Conservation (phyloP, 2,329 filamentous ascomycete genomes). For the Mariannaea sp. region DNA sequence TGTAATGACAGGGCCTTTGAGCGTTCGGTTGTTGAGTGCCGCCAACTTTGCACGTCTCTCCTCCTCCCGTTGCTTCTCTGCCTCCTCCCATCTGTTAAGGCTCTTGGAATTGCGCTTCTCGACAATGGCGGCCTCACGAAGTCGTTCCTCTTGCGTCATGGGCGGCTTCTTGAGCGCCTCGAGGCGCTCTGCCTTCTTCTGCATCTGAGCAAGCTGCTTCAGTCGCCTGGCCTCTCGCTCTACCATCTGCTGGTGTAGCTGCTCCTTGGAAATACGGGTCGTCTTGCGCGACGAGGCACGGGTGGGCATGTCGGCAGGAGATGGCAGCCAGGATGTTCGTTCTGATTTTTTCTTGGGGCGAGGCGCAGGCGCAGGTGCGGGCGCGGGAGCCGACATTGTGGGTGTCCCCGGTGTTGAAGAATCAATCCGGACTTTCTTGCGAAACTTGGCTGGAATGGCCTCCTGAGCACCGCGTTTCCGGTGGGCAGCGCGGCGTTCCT, state of each 20-base stretch:
- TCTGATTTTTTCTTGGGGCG: slow-evolving; percentile 66
- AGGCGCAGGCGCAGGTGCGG: slow-evolving; percentile 48
- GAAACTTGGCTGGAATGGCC: slow-evolving; percentile 69
- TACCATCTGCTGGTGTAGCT: slow-evolving; percentile 72
- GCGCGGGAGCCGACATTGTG: too few species aligned
- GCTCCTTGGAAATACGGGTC: slow-evolving; percentile 63
- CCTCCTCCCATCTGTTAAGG: slow-evolving; percentile 90
- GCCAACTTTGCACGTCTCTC: slow-evolving; percentile 82
- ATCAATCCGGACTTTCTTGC: slow-evolving; percentile 79
- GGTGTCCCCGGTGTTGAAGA: slow-evolving; percentile 48
- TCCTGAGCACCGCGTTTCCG: slow-evolving; percentile 83
- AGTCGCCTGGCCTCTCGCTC: slow-evolving; percentile 72
- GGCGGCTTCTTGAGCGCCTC: slow-evolving; percentile 77
- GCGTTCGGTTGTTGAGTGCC: slow-evolving; percentile 82
- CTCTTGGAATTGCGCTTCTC: slow-evolving; percentile 90
- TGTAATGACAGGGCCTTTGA: slow-evolving; percentile 87
- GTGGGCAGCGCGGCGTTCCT: slow-evolving; percentile 66
- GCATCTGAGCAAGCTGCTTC: slow-evolving; percentile 71
- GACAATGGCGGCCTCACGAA: slow-evolving; percentile 80
- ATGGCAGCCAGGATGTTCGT: slow-evolving; percentile 62
- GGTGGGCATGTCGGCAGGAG: slow-evolving; percentile 58
- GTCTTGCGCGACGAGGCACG: slow-evolving; percentile 63
- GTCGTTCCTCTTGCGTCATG: slow-evolving; percentile 84
- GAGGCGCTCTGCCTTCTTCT: slow-evolving; percentile 70
- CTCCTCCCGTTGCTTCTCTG: slow-evolving; percentile 85